Percentiles rank a stretch among this genome's conserved stretches.
phyloP scores from a whole-genome alignment of 805 yeast species.

The Kockiozyma suomiensis region DNA sequence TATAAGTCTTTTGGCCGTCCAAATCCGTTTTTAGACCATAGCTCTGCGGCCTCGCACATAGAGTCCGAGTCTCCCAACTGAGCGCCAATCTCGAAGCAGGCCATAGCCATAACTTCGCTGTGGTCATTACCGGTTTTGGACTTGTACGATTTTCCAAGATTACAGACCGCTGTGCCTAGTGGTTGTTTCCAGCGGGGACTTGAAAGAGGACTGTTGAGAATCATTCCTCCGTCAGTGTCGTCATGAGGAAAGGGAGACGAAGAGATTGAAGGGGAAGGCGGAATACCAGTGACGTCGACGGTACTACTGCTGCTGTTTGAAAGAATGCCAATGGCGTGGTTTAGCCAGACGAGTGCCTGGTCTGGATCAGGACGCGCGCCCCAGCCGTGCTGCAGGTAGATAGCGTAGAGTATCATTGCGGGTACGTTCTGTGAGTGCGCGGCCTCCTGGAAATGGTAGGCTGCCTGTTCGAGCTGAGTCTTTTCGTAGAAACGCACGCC shows the following conservation, averaged over 20 bases:
- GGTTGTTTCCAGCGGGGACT: conserved; percentile 7
- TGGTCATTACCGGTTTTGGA: conserved; percentile 57
- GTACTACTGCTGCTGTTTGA: neutral
- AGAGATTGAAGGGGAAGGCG: neutral
- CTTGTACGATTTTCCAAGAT: conserved; percentile 59
- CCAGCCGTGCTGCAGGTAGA: conserved; percentile 67
- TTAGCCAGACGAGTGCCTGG: conserved; percentile 62
- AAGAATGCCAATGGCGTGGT: conserved; percentile 48
- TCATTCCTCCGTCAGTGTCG: neutral
- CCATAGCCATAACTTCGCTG: conserved; percentile 58
- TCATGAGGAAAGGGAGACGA: neutral
- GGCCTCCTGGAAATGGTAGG: conserved; percentile 66
- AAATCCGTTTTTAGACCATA: conserved; percentile 62
- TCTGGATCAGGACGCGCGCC: conserved; percentile 62
- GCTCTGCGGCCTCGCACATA: conserved; percentile 65
- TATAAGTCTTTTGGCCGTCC: conserved; percentile 58
- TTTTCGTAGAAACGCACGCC: conserved; percentile 50
- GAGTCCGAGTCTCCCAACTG: conserved; percentile 69
- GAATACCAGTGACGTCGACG: conserved; percentile 6
- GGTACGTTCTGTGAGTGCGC: conserved; percentile 62
- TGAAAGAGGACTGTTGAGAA: conserved; percentile 3
- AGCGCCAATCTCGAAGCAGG: conserved; percentile 64
- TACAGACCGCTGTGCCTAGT: conserved; percentile 52
- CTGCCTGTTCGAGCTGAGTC: conserved; percentile 67
- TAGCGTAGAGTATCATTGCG: conserved; percentile 70